Evolutionary conservation across 2,329 filamentous ascomycete species (phyloP).

Genomic region (Aspergillus caelatus): DNA sequence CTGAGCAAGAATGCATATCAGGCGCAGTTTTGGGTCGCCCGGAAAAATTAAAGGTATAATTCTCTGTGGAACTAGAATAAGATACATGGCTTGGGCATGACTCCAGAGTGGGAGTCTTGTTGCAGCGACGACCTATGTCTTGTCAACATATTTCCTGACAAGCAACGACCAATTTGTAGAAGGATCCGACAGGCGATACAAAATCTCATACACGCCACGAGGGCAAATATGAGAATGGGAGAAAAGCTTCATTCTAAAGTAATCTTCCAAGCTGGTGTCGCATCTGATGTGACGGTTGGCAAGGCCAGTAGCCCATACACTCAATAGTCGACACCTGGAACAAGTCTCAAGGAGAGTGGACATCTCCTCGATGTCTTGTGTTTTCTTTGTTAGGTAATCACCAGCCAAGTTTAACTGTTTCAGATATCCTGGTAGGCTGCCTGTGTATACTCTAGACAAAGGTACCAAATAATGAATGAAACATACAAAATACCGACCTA

Average conservation of each 20-base stretch:
- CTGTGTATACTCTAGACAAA: background rate
- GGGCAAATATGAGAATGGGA: no score
- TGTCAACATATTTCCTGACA: no score
- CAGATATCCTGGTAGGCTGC: background rate
- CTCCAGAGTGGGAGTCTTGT: background rate
- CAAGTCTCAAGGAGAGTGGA: background rate
- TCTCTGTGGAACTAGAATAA: accelerated
- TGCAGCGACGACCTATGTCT: background rate
- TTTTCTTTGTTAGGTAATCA: background rate
- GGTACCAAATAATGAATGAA: background rate
- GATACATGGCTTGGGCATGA: background rate
- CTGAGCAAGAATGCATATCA: conserved; percentile 58
- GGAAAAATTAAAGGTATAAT: background rate
- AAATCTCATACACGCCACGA: no score
- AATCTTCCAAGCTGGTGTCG: no score
- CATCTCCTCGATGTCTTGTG: background rate
- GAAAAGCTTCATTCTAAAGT: no score
- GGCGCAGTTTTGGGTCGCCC: conserved; percentile 58
- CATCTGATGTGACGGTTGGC: no score
- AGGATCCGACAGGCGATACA: background rate
- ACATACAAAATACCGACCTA: background rate
- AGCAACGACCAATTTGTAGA: no score
- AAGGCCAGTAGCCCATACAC: background rate
- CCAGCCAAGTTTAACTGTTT: background rate
- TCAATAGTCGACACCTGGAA: background rate